Evolutionary conservation across 805 yeast species (phyloP).

Genomic region (Hanseniaspora vineae): DNA sequence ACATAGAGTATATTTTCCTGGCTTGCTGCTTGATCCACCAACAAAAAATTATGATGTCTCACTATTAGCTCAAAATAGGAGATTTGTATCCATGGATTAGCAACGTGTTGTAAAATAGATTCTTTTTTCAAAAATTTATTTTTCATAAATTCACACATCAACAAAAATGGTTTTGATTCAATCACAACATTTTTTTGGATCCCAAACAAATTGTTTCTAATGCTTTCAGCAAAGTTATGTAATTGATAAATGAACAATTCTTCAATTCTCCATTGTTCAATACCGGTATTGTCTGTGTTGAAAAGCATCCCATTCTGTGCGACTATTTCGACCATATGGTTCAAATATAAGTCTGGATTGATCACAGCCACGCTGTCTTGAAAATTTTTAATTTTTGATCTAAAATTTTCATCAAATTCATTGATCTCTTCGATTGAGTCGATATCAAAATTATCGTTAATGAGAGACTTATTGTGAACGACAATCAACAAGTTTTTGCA

Average conservation of each 20-base stretch:
- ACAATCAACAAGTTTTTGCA: conserved; percentile 53
- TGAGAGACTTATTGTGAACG: conserved; percentile 65
- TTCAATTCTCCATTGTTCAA: conserved; percentile 58
- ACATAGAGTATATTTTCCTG: conserved; percentile 43
- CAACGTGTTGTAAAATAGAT: conserved; percentile 30
- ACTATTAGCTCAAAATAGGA: conserved; percentile 75
- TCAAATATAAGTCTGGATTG: conserved; percentile 47
- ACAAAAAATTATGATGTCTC: conserved; percentile 56
- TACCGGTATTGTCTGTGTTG: conserved; percentile 10
- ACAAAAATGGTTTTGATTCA: conserved; percentile 49
- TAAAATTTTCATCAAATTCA: conserved; percentile 60
- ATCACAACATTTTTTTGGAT: conserved; percentile 52
- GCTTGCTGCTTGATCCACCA: conserved; percentile 24
- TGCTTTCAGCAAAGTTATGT: conserved; percentile 62
- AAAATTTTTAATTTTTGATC: conserved; percentile 59
- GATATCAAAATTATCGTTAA: conserved; percentile 53
- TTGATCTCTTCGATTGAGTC: conserved; percentile 41
- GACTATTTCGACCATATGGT: conserved; percentile 40
- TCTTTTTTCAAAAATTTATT: conserved; percentile 15
- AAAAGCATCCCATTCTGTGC: conserved; percentile 23
- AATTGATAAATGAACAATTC: conserved; percentile 84
- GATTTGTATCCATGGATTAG: conserved; percentile 74
- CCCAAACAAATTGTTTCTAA: conserved; percentile 65
- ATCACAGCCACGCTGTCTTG: conserved; percentile 70
- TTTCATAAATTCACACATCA: conserved; percentile 24